Evolutionary conservation across 1,284 basidiomycete species (phyloP), one percentile per base, ranked within the genome.

Genomic region (Rhodotorula sp.): DNA sequence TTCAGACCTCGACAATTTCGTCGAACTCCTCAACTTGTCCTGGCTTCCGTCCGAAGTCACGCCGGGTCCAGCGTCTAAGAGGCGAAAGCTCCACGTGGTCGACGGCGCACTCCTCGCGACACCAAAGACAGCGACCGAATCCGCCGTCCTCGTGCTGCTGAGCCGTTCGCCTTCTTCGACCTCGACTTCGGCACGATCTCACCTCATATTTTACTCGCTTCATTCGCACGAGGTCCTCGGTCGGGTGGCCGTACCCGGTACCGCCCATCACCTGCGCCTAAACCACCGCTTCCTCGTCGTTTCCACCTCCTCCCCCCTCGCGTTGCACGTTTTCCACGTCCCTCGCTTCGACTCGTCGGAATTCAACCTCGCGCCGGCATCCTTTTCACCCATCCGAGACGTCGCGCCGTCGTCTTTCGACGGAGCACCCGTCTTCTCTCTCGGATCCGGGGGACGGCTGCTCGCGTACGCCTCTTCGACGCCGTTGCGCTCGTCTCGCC

Each of bases 1-100:
- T 49, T 72, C 72, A 48, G 31, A 34, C 58, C 74, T 73, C 72
- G 69, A 73, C 18, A 47, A 63, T 23, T 76, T 72, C 72, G 29
- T 31, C 64, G 69, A 76, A 58, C 20, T 76, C 21, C 59, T 74
- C 68, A 71, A 65, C 39, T 48, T 76, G 23, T 58, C 51, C 0
- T 58, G 70, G 15, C 60, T 23, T n/a, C 23, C 51, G 23, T n/a
- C 20, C 51, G 51, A 52, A 52, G 21, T 5, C 21, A 23, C 39
- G 8, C 51, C 51, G 51, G 18, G 12, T 21, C 10, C 23, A 21
- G 51, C 51, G 21, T 23, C 21, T 23, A 52, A 23, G 51, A 26
- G 51, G 12, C 51, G 51, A n/a, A 43, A 10, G 39, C 39, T 43
- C 3, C 23, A 15, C 31, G 5, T 48, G 58, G 51, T 48, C 61